phyloP scores from a whole-genome alignment of 1,284 basidiomycete species.

The Fistulinella cinereoalba region DNA sequence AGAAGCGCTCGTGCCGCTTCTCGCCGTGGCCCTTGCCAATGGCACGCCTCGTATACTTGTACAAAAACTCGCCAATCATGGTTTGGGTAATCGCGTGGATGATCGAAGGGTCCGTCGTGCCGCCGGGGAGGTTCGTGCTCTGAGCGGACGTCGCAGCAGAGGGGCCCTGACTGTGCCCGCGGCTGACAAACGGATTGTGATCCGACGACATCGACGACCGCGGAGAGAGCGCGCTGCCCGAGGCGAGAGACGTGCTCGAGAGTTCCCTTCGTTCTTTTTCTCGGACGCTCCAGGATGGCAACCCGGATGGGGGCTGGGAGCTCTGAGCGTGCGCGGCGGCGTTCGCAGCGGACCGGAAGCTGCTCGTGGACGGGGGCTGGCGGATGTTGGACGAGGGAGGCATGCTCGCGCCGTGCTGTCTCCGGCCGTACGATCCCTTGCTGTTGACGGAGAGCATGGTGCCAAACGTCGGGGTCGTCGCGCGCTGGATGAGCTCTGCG shows the following conservation, averaged over 20 bases:
- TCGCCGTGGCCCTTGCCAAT: constrained; percentile 91
- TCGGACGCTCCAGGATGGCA: constrained; percentile 45
- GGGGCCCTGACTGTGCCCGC: constrained; percentile 32
- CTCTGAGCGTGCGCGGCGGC: constrained; percentile 49
- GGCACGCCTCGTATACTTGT: constrained; percentile 94
- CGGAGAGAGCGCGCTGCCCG: constrained; percentile 63
- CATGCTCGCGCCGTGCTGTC: constrained; percentile 66
- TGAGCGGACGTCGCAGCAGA: constrained; percentile 42
- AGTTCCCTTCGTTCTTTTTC: constrained; percentile 53
- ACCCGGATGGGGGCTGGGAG: constrained; percentile 38
- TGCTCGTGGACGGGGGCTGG: constrained; percentile 75
- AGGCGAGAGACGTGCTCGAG: constrained; percentile 62
- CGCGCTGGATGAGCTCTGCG: constrained; percentile 81
- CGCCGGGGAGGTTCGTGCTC: constrained; percentile 8
- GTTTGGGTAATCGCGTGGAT: constrained; percentile 99
- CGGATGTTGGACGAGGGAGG: constrained; percentile 63
- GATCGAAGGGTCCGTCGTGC: constrained; percentile 76
- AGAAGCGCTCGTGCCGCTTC: constrained; percentile 92
- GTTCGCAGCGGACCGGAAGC: constrained; percentile 72
- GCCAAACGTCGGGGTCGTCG: constrained; percentile 79
- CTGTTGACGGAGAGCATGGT: constrained; percentile 58
- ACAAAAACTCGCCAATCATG: constrained; percentile 99
- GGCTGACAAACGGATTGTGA: constrained; percentile 46
- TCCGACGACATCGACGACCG: constrained; percentile 80
- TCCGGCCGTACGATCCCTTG: constrained; percentile 43